Base-by-base conservation (phyloP, 2,329 filamentous ascomycete species). In the Pseudopyrenochaeta lycopersici region DNA sequence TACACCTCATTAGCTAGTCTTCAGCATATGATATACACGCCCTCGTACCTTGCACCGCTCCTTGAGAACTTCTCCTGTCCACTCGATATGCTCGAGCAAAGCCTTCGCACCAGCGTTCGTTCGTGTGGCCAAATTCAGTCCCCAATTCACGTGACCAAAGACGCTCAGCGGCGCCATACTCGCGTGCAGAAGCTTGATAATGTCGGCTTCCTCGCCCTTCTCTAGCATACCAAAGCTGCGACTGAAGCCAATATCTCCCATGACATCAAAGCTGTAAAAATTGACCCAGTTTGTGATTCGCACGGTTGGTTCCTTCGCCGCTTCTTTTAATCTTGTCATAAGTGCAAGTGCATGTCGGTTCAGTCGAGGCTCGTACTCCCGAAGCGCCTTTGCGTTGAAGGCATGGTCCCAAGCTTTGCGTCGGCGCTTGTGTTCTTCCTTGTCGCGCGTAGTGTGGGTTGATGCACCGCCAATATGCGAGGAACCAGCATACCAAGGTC, bases 201-300 rank as follows among this genome's bases (percentile, higher is more conserved):
- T 46, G 4, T 57, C 32, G 20, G 66, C 66, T 46, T 73, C 65
- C 43, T 70, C 49, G 2, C 69, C 71, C 29, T 67, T 70, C 30
- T 70, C 57, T 6, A 72, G 7, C 69, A 78, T 77, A 20, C 67
- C 66, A 60, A 81, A 78, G 36, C 74, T 68, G 49, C 77, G 74
- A 17, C 71, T 78, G 48, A 79, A 78, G 9, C 71, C 74, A 10
- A 81, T 62, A 47, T 81, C 79, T 6, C 78, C 79, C 76, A 84
- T 82, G 20, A 83, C 73, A 54, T 83, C 81, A 51, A 83, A 79
- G 45, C 76, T 74, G 49, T 81, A 74, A 56, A 73, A 81, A 44
- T 76, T 72, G 17, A 70, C 49, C 73, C 71, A 74, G 40, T 67
- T 59, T 4, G 68, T 71, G 14, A 71, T 68, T 7, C 72, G 55